Conservation (phyloP, 345 rosid genomes). For the Salix exigua region DNA sequence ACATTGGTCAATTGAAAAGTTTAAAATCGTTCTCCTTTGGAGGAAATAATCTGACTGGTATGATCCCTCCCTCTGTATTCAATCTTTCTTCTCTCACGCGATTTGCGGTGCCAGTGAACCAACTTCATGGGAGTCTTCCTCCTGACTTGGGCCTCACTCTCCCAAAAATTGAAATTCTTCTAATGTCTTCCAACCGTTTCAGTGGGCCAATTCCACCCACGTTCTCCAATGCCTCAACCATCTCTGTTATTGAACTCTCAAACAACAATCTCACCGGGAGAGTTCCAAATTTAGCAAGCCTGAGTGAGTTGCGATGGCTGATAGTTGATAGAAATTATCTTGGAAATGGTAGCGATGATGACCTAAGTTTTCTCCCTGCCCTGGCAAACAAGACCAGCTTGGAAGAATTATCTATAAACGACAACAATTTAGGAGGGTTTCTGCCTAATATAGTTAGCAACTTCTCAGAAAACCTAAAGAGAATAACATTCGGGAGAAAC, state of each 20-base stretch:
- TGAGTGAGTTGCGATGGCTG: background rate
- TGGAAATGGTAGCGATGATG: background rate
- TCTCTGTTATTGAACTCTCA: background rate
- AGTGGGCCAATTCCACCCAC: background rate
- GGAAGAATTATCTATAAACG: background rate
- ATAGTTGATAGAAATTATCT: background rate
- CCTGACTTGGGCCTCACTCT: slow-evolving; percentile 1
- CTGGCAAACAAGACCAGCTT: background rate
- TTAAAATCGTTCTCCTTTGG: background rate
- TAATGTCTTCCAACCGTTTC: background rate
- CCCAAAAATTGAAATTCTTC: background rate
- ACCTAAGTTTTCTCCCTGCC: background rate
- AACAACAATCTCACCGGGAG: background rate
- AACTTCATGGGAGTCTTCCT: slow-evolving; percentile 22
- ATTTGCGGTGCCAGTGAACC: slow-evolving; percentile 6
- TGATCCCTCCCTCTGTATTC: background rate
- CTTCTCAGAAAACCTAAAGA: background rate
- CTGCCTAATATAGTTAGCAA: background rate
- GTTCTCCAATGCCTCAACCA: background rate
- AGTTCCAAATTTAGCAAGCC: background rate
- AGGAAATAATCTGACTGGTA: slow-evolving; percentile 1
- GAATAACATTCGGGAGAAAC: background rate
- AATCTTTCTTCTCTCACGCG: slow-evolving; percentile 11
- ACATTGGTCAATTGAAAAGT: slow-evolving; percentile 24
- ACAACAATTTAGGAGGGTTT: background rate